Evolutionary conservation across 371 early-diverging fungal genomes (phyloP), one percentile per base, ranked within the genome.

Genomic region (Furculomyces boomerangus): DNA sequence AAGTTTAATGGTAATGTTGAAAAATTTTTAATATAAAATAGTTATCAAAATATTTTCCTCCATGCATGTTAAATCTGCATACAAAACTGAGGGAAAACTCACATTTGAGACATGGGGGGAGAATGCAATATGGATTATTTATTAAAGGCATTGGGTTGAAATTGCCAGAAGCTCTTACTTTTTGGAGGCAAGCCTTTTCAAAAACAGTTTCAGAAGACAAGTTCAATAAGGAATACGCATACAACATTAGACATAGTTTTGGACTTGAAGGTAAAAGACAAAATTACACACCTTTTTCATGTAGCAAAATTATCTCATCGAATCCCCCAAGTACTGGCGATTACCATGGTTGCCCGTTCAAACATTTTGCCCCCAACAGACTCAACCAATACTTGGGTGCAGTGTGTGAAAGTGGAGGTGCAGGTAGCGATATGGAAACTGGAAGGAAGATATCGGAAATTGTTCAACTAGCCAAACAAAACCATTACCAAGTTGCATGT

Each of bases 171-270:
- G 90, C 96, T 0, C 71, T 96, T 35, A 56, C 80, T 1, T 97
- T 86, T 67, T 97, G 98, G 98, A 79, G 86, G 53, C 67, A 65
- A 53, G 74, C 81, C 50, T 79, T 96, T 73, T 64, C 50, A 31
- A 49, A 71, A 35, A 78, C 76, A 32, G 64, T 80, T 40, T 78
- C 84, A n/a, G 90, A 85, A 47, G 91, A 90, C 52, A 78, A 86
- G 58, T 98, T 98, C 67, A 75, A 87, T 56, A 98, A 90, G 78
- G 78, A 75, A 16, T 95, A 99, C 59, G 78, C 92, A 0, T 99
- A 99, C 72, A 88, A 88, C 60, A 82, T 99, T 54, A 77, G 98
- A 31, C 95, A 97, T 74, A 91, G 85, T 64, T 99, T 99, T 70
- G 99, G 99, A 50, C 62, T 85, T 61, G 99, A 99, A 68, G 99